A percentile compares a stretch with the other conserved stretches of the same genome.
These are phyloP conservation scores for Cadophora sp. DNA, from an alignment of 2,329 filamentous ascomycete species.

Conservation along the genomic window DNA sequence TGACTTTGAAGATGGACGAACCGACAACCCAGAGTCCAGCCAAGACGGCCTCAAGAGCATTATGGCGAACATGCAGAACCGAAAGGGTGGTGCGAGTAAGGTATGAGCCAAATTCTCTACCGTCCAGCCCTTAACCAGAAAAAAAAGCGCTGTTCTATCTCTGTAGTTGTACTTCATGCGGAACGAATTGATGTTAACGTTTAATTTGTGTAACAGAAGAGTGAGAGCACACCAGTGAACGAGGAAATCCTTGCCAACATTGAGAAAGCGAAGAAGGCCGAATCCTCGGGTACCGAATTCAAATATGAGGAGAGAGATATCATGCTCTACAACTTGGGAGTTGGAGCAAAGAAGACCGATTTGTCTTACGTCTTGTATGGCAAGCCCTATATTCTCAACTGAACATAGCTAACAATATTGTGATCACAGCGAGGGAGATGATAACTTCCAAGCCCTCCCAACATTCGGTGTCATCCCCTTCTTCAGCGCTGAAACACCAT, in stretches of 20 bases:
- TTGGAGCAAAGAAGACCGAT: constrained; percentile 91
- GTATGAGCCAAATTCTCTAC: constrained; percentile 57
- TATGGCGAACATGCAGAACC: constrained; percentile 85
- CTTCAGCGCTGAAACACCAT: constrained; percentile 84
- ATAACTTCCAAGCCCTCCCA: constrained; percentile 92
- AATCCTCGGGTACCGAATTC: constrained; percentile 78
- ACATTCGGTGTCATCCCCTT: constrained; percentile 97
- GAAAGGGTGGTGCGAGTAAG: constrained; percentile 60
- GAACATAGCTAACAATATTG: neutral
- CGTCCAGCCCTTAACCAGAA: constrained; percentile 8
- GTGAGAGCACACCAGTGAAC: constrained; percentile 50
- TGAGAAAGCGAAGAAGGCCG: constrained; percentile 73
- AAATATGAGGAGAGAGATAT: constrained; percentile 85
- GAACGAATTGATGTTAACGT: constrained; percentile 40
- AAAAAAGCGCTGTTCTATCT: constrained; percentile 33
- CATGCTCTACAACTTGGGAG: constrained; percentile 93
- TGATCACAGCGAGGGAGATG: constrained; percentile 70
- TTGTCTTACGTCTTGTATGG: constrained; percentile 80
- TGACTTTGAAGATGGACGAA: constrained; percentile 86
- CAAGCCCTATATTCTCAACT: neutral
- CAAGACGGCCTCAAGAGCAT: constrained; percentile 81
- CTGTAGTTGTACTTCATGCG: constrained; percentile 34
- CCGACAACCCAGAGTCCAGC: constrained; percentile 83
- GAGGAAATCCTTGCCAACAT: constrained; percentile 78
- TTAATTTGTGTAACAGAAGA: constrained; percentile 39